Base-by-base conservation (phyloP, 2,329 filamentous ascomycete genomes). In the Didymella lethalis region DNA sequence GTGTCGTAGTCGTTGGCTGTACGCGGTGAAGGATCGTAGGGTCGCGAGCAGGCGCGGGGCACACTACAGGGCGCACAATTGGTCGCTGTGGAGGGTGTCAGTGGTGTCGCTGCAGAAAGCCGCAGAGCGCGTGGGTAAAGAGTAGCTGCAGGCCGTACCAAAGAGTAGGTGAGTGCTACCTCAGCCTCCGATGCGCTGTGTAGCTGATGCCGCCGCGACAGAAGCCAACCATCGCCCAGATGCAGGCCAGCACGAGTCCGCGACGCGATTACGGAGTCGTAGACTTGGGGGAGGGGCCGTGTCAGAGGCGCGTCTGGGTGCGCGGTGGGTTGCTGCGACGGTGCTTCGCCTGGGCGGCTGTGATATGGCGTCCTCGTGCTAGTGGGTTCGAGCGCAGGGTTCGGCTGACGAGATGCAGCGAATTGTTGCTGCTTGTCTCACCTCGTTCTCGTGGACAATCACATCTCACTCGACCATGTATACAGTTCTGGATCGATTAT, bases 201-300 rank as follows among this genome's bases (percentile, higher is more conserved):
- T 53, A 64, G 65, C 66, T 66, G 66, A 61, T 52, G 48, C 58
- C 64, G 66, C 65, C 57, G 23, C 59, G 61, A 65, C 64, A 61
- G 43, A 61, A 64, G 64, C 61, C 51, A 65, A 69, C 64, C 71
- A 76, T 76, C 46, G 68, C 72, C 69, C 57, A 61, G 23, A 56
- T 36, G 36, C 52, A 48, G 57, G 56, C 56, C 50, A 49, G 56
- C 32, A 50, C 11, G 38, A 36, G 41, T 59, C 25, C 50, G 56
- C 56, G 41, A 54, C 56, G 56, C 56, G 50, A 50, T 50, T 51
- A 16, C 47, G 29, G 28, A 25, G 40, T 23, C 40, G 26, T 43
- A 7, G 32, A 25, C 40, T 14, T 34, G 18, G 18, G 36, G 44
- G 5, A 31, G 34, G 28, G 29, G 56, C 40, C 26, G 50, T 36